These are phyloP conservation scores for Dichotomocladium elegans DNA, from an alignment of 371 early-diverging fungal genomes.

Conservation along the genomic window DNA sequence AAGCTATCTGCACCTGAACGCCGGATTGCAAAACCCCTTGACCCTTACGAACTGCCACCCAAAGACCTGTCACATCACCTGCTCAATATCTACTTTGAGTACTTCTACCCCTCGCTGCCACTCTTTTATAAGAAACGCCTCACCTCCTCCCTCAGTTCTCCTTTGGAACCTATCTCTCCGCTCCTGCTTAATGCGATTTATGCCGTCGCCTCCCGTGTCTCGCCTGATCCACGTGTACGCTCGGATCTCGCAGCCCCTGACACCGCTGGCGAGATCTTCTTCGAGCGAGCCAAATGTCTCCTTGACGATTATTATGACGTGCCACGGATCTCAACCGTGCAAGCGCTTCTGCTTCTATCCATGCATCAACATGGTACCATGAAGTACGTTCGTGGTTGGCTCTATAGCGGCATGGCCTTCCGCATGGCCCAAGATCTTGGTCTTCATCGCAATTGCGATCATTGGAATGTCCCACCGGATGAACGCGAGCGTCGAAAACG, in stretches of 20 bases:
- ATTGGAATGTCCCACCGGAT: constrained; percentile 37
- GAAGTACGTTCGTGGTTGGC: constrained; percentile 43
- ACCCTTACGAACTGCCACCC: constrained; percentile 40
- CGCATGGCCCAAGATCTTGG: constrained; percentile 52
- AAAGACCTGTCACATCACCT: constrained; percentile 54
- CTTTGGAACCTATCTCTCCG: constrained; percentile 27
- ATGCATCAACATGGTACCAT: constrained; percentile 53
- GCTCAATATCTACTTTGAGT: constrained; percentile 49
- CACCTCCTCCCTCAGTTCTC: constrained; percentile 3
- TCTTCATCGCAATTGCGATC: constrained; percentile 40
- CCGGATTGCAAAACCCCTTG: constrained; percentile 1
- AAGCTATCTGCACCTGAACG: constrained; percentile 2
- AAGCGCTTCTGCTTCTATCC: constrained; percentile 51
- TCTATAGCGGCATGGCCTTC: constrained; percentile 52
- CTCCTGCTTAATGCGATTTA: constrained; percentile 47
- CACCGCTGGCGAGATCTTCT: constrained; percentile 42
- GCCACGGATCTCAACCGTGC: constrained; percentile 56
- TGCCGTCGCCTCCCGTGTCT: constrained; percentile 45
- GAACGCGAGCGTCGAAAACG: constrained; percentile 45
- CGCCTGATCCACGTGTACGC: constrained; percentile 32
- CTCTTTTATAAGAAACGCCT: constrained; percentile 44
- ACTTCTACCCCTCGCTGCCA: constrained; percentile 52
- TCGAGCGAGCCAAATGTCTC: constrained; percentile 41
- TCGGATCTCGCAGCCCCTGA: constrained; percentile 27
- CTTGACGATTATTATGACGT: constrained; percentile 57